Conservation (phyloP, 2,329 filamentous ascomycete species). For the Harringtonia lauricola region DNA sequence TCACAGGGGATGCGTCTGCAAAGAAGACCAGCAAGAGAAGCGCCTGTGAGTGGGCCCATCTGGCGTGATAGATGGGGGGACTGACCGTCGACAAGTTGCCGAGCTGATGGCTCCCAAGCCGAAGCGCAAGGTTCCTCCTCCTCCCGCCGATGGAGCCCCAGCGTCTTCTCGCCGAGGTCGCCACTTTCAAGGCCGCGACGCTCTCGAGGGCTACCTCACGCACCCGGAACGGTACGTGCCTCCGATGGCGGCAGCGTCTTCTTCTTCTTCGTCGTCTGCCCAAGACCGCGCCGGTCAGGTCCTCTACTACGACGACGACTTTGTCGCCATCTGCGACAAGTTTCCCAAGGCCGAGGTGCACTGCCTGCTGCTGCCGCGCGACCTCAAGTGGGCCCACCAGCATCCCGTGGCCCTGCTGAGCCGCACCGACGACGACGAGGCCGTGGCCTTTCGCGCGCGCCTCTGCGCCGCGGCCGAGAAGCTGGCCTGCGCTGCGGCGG, state of each 20-base stretch:
- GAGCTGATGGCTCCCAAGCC: constrained; percentile 2
- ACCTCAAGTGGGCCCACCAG: constrained; percentile 34
- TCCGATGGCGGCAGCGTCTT: background rate
- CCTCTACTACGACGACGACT: constrained; percentile 55
- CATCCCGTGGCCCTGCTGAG: constrained; percentile 33
- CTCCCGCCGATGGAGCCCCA: no score
- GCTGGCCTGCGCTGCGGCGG: constrained; percentile 55
- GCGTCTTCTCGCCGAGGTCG: no score
- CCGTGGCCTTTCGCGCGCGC: constrained; percentile 48
- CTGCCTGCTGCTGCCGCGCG: constrained; percentile 75
- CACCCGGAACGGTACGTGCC: constrained; percentile 49
- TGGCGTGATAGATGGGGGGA: no score
- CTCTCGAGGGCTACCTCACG: constrained; percentile 54
- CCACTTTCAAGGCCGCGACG: constrained; percentile 36
- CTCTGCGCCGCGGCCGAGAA: constrained; percentile 50
- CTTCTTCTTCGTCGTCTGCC: background rate
- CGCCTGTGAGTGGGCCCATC: background rate
- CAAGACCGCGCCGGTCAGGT: constrained; percentile 30
- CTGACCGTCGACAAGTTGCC: background rate
- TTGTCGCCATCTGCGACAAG: constrained; percentile 69
- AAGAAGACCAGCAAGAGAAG: background rate
- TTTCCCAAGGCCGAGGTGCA: constrained; percentile 83
- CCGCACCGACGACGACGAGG: background rate
- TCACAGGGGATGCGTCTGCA: no score
- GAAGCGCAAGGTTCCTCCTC: background rate